phyloP scores from a whole-genome alignment of 768 basidiomycete genomes.

The Tylopilus sp. region DNA sequence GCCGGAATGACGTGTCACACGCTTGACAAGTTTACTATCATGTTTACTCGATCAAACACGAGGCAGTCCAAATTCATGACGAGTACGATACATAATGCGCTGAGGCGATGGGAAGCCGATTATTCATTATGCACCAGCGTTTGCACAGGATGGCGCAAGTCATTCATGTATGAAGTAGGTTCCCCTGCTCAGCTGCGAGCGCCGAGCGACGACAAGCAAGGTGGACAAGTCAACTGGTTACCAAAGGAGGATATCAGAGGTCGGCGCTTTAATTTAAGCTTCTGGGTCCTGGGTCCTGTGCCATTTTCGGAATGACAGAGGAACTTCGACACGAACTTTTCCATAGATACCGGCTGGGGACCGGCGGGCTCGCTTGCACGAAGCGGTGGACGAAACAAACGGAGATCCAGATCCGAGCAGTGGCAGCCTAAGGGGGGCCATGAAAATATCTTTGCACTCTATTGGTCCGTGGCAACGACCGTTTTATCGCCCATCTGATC shows the following conservation, averaged over 20 bases:
- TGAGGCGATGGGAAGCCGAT: neutral
- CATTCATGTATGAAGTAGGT: neutral
- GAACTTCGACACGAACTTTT: neutral
- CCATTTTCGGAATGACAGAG: neutral
- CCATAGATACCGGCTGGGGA: neutral
- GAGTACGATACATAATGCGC: neutral
- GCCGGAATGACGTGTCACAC: neutral
- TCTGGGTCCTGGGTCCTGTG: neutral
- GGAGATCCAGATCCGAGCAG: neutral
- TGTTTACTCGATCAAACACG: constrained; percentile 16
- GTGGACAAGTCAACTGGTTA: no score
- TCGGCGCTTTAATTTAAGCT: constrained; percentile 1
- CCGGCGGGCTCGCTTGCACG: neutral
- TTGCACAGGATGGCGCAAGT: neutral
- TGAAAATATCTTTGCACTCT: constrained; percentile 2
- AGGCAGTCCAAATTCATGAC: constrained; percentile 21
- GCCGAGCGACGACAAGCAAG: no score
- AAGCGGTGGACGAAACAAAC: neutral
- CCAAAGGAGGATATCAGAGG: neutral
- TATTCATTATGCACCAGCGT: neutral
- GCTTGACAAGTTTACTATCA: neutral
- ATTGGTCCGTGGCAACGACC: constrained; percentile 13
- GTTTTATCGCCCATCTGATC: constrained; percentile 26
- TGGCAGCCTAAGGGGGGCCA: neutral
- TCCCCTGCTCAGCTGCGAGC: neutral